These are phyloP conservation scores for Salisapilia sapeloensis DNA, from an alignment of 352 stramenopile genomes.

Conservation along the genomic window DNA sequence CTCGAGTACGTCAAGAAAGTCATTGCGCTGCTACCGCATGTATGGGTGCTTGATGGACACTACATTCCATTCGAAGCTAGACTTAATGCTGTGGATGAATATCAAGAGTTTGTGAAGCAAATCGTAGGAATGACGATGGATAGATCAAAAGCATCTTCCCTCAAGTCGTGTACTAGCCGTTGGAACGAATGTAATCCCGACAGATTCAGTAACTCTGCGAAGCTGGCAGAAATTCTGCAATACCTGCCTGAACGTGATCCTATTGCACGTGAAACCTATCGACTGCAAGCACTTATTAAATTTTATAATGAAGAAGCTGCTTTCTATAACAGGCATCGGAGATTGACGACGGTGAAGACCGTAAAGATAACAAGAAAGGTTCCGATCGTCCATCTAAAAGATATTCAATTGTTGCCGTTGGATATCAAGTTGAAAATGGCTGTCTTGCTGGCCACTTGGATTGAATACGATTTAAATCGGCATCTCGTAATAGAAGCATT, in stretches of 20 bases:
- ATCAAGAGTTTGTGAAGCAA: conserved; percentile 19
- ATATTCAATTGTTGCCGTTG: conserved; percentile 11
- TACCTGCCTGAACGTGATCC: conserved; percentile 4
- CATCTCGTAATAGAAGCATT: conserved; percentile 23
- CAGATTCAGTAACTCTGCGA: conserved; percentile 1
- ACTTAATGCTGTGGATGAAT: conserved; percentile 14
- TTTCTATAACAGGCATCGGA: conserved; percentile 22
- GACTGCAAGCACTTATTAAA: conserved; percentile 13
- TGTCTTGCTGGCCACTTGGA: conserved; percentile 11
- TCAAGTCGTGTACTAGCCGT: too few species aligned
- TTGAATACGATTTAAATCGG: conserved; percentile 21
- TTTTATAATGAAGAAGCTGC: conserved; percentile 28
- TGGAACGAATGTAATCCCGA: neutral
- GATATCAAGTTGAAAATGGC: conserved; percentile 14
- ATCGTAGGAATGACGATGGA: too few species aligned
- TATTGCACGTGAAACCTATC: conserved; percentile 4
- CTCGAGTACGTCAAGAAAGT: conserved; percentile 21
- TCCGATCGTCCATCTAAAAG: conserved; percentile 12
- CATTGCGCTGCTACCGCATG: conserved; percentile 28
- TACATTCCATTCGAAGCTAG: conserved; percentile 27
- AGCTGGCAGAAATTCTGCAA: conserved; percentile 1
- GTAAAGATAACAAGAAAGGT: conserved; percentile 10
- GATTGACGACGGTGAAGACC: conserved; percentile 21
- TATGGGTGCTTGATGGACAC: conserved; percentile 39
- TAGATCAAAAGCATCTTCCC: too few species aligned